Conservation (phyloP, 164 flowering plant genomes). For the Protea cynaroides region DNA sequence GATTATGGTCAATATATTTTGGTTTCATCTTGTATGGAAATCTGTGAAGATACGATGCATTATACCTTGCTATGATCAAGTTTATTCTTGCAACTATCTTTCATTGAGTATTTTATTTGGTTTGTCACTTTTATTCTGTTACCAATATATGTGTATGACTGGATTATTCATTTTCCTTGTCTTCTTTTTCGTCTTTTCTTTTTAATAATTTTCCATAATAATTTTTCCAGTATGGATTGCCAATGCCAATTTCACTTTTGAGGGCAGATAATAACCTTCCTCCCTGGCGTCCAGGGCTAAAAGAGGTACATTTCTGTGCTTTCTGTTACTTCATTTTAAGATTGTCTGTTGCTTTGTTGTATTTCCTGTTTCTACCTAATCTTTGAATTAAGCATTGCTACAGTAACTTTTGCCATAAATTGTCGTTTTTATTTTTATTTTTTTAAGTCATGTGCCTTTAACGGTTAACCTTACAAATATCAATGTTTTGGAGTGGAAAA, state of each 20-base stretch:
- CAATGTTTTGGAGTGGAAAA: neutral
- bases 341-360: neutral
- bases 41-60: no score
- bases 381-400: neutral
- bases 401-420: neutral
- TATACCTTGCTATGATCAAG: no score
- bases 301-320: slow-evolving; percentile 57
- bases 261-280: slow-evolving; percentile 98
- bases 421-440: no score
- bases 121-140: no score
- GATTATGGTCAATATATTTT: no score
- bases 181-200: no score
- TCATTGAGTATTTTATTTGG: neutral
- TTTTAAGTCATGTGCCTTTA: neutral
- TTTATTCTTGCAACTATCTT: neutral
- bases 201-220: no score
- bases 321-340: neutral
- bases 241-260: slow-evolving; percentile 64
- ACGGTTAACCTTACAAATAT: neutral
- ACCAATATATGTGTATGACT: neutral
- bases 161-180: neutral
- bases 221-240: slow-evolving; percentile 80
- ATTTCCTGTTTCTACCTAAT: neutral
- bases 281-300: slow-evolving; percentile 90
- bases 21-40: no score